Evolutionary conservation across 2,329 filamentous ascomycete species (phyloP).

Genomic region (Colletotrichum sp.): DNA sequence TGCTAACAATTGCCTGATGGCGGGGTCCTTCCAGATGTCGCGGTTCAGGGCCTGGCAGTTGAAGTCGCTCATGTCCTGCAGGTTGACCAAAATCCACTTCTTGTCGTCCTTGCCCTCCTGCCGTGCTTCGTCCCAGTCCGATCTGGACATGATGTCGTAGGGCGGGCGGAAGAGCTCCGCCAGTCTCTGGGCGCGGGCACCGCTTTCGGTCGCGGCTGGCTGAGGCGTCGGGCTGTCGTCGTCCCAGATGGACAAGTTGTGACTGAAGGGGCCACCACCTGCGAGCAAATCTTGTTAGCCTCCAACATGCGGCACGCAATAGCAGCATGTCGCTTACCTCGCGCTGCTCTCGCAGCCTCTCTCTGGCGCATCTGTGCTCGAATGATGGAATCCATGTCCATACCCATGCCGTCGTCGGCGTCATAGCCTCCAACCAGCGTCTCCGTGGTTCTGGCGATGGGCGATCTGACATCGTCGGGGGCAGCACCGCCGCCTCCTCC

Average conservation of each 20-base stretch:
- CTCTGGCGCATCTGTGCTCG: constrained; percentile 66
- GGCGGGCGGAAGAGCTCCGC: constrained; percentile 93
- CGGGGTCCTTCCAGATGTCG: constrained; percentile 91
- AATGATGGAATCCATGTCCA: constrained; percentile 59
- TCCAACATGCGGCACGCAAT: background rate
- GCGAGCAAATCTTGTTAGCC: background rate
- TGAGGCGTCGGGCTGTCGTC: constrained; percentile 23
- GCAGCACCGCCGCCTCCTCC: constrained; percentile 47
- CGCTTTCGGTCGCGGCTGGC: constrained; percentile 48
- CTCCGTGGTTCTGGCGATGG: constrained; percentile 90
- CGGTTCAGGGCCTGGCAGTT: constrained; percentile 93
- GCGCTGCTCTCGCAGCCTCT: constrained; percentile 9
- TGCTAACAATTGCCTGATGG: constrained; percentile 78
- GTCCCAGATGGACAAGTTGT: constrained; percentile 44
- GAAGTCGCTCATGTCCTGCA: constrained; percentile 93
- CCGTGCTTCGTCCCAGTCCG: constrained; percentile 82
- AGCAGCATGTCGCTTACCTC: constrained; percentile 26
- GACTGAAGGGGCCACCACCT: constrained; percentile 40
- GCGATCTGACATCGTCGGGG: constrained; percentile 77
- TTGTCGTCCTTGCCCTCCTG: constrained; percentile 84
- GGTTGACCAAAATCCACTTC: constrained; percentile 96
- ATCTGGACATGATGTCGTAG: constrained; percentile 82
- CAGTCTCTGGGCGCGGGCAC: constrained; percentile 75
- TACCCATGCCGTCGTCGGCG: constrained; percentile 60
- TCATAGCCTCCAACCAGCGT: constrained; percentile 76